Evolutionary conservation across 768 basidiomycete species (phyloP), one percentile per base, ranked within the genome.

Genomic region (Coprinopsis strossmayeri): DNA sequence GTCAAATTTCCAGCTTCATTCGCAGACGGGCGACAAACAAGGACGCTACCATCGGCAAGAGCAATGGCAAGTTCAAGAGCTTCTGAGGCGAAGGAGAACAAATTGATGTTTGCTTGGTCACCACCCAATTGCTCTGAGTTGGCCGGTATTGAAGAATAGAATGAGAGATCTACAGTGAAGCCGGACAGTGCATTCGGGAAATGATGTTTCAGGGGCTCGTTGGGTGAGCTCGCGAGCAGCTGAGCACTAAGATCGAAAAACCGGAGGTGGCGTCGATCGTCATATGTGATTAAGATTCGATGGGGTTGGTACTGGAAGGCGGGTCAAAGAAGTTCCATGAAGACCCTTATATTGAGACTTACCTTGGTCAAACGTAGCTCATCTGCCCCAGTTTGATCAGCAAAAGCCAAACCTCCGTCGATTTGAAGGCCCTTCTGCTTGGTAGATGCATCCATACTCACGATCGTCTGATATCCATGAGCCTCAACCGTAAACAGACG

Each of bases 231-330:
- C 43, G 61, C 53, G n/a, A 64, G 66, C 1, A 91, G 69, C 24
- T 85, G 82, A 3, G 80, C 73, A 46, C 87, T 89, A 34, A 83
- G 63, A 61, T 95, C 91, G 54, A 80, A 79, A 62, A 93, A 87
- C 47, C 75, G 77, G 17, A 93, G 65, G 3, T 73, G 76, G 17
- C 81, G 67, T 59, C 91, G 82, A 9, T 67, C 65, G 57, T 87
- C 81, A 46, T 69, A 69, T 0, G 84, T 85, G 2, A 87, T 62
- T 17, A 88, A 64, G 3, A 93, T 61, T 18, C 87, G 78, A 55
- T 73, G 79, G 12, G 74, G 76, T 59, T 85, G 79, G 53, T 74
- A 77, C 81, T 83, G 18, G 18, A 20, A 3, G 35, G 30, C 35
- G 23, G 35, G 39, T 27, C 34, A 43, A n/a, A n/a, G 27, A 20